Conservation (phyloP, 345 rosid species). For the Syzygium grande region DNA sequence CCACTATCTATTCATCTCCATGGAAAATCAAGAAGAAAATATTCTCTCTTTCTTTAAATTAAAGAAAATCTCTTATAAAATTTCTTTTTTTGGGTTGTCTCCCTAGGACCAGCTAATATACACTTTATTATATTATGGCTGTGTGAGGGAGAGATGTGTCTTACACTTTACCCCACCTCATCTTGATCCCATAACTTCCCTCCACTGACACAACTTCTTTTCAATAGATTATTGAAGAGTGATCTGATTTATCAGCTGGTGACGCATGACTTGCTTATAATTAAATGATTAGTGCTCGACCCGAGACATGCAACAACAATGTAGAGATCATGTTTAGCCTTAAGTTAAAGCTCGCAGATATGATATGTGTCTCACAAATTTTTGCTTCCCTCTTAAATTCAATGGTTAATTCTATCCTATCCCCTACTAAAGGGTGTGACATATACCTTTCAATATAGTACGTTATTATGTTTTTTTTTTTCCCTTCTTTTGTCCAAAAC, state of each 20-base stretch:
- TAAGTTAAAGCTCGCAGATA: background rate
- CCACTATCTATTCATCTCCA: background rate
- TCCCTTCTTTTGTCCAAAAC: background rate
- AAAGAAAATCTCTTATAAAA: background rate
- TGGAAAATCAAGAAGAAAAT: background rate
- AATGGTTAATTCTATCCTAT: background rate
- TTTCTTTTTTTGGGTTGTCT: background rate
- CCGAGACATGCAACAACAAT: background rate
- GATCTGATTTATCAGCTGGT: background rate
- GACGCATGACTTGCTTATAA: background rate
- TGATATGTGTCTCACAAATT: background rate
- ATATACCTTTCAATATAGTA: background rate
- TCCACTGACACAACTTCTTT: background rate
- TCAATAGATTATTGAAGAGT: background rate
- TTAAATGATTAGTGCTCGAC: background rate
- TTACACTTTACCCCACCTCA: background rate
- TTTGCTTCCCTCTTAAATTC: background rate
- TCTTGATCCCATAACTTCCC: background rate
- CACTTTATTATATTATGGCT: background rate
- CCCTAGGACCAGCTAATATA: background rate
- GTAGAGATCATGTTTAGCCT: background rate
- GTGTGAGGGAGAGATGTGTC: background rate
- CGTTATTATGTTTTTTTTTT: background rate
- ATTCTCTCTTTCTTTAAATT: background rate
- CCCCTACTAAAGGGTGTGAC: background rate